Conservation (phyloP, 768 basidiomycete genomes). For the Coprinellus micaceus region DNA sequence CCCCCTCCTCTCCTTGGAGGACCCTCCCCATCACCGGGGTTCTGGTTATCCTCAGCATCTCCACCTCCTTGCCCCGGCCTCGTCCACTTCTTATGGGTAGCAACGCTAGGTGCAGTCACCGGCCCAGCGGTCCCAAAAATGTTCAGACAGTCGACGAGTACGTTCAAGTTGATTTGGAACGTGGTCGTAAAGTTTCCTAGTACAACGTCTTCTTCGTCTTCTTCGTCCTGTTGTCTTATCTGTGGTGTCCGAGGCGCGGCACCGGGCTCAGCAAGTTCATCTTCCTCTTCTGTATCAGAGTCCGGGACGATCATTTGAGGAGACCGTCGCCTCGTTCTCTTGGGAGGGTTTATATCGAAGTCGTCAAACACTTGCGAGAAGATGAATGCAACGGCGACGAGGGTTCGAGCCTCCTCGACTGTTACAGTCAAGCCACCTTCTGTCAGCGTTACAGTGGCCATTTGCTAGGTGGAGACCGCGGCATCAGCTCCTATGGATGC, state of each 20-base stretch:
- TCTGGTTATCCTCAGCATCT: slow-evolving; percentile 44
- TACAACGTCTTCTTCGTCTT: slow-evolving; percentile 20
- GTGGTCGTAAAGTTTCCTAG: slow-evolving; percentile 33
- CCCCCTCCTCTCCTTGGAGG: too few species aligned
- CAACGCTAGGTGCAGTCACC: slow-evolving; percentile 26
- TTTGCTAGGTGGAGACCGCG: slow-evolving; percentile 1
- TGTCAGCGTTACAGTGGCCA: slow-evolving; percentile 68
- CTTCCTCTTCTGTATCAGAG: slow-evolving; percentile 31
- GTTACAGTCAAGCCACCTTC: slow-evolving; percentile 68
- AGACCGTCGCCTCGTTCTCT: too few species aligned
- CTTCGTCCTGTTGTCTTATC: slow-evolving; percentile 16
- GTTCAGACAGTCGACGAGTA: slow-evolving; percentile 86
- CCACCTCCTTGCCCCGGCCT: slow-evolving; percentile 48
- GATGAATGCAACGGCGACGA: slow-evolving; percentile 82
- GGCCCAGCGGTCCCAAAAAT: slow-evolving; percentile 83
- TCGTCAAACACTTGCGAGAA: slow-evolving; percentile 76
- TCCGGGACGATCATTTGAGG: too few species aligned
- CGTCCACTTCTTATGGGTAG: slow-evolving; percentile 31
- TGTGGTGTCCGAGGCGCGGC: slow-evolving; percentile 13
- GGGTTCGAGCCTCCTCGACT: slow-evolving; percentile 81
- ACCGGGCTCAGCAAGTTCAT: slow-evolving; percentile 6
- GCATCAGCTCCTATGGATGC: slow-evolving; percentile 4
- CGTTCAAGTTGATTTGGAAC: slow-evolving; percentile 82
- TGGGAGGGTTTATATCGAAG: slow-evolving; percentile 48
- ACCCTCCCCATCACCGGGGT: slow-evolving; percentile 36